These are phyloP conservation scores for Trifolium subterraneum DNA, from an alignment of 306 rosid genomes.

Conservation along the genomic window DNA sequence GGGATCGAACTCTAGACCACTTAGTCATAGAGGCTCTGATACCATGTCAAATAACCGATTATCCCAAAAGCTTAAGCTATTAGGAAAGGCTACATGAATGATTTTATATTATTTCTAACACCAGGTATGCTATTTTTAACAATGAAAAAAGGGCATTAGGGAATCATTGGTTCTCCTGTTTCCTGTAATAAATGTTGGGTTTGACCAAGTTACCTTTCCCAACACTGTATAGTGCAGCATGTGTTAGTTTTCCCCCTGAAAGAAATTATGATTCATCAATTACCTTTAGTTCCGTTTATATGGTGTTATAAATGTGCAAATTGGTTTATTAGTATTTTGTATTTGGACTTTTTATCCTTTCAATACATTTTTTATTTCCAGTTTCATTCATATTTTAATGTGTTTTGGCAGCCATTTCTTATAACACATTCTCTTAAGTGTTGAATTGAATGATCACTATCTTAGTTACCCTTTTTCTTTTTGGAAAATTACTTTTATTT, in stretches of 20 bases:
- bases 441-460: slow-evolving; percentile 26
- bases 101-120: too few relatives aligned
- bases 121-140: slow-evolving; percentile 22
- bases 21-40: too few relatives aligned
- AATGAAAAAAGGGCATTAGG: neutral
- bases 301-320: slow-evolving; percentile 3
- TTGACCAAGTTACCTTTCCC: slow-evolving; percentile 8
- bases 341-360: slow-evolving; percentile 11
- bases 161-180: neutral
- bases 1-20: too few relatives aligned
- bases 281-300: slow-evolving; percentile 14
- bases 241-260: neutral
- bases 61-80: too few relatives aligned
- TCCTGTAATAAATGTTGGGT: slow-evolving; percentile 7
- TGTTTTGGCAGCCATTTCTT: slow-evolving; percentile 19
- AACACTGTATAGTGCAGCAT: neutral
- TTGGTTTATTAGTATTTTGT: slow-evolving; percentile 12
- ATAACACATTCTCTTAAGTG: slow-evolving; percentile 6
- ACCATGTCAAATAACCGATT: too few relatives aligned
- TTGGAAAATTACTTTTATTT: slow-evolving; percentile 32
- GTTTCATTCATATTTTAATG: slow-evolving; percentile 15
- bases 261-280: slow-evolving; percentile 20
- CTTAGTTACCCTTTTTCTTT: slow-evolving; percentile 13
- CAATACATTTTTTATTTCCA: slow-evolving; percentile 22
- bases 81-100: too few relatives aligned